phyloP scores from a whole-genome alignment of 306 rosid species.

The Rosa persica region DNA sequence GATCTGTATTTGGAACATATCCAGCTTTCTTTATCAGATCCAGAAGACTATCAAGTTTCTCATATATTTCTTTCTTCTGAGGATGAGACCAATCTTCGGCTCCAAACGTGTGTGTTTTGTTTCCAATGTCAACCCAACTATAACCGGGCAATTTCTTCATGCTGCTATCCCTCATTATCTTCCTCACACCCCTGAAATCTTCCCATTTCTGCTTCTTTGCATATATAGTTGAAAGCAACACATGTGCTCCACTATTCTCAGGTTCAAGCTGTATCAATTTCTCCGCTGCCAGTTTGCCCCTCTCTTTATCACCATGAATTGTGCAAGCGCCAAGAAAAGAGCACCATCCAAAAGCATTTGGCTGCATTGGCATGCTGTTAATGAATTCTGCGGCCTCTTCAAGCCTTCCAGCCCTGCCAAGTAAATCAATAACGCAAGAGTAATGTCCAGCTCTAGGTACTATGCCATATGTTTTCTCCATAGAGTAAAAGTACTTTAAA shows the following conservation, averaged over 20 bases:
- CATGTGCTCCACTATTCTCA: conserved; percentile 45
- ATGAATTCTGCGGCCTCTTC: conserved; percentile 48
- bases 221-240: conserved; percentile 52
- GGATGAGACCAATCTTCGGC: conserved; percentile 56
- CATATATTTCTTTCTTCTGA: conserved; percentile 42
- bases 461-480: conserved; percentile 49
- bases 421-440: conserved; percentile 47
- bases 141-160: conserved; percentile 51
- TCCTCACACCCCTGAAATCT: conserved; percentile 49
- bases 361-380: conserved; percentile 38
- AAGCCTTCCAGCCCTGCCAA: conserved; percentile 57
- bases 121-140: conserved; percentile 59
- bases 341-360: conserved; percentile 40
- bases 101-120: conserved; percentile 48
- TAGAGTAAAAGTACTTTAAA: conserved; percentile 36
- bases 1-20: conserved; percentile 29
- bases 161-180: conserved; percentile 40
- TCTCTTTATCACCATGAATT: conserved; percentile 45
- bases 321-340: conserved; percentile 55
- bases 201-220: conserved; percentile 54
- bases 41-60: conserved; percentile 41
- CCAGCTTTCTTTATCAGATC: conserved; percentile 31
- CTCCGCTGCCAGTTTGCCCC: conserved; percentile 53
- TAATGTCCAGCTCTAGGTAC: conserved; percentile 53
- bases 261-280: conserved; percentile 54